Conservation (phyloP, 495 filamentous ascomycete species). For the Trichoderma reesei region DNA sequence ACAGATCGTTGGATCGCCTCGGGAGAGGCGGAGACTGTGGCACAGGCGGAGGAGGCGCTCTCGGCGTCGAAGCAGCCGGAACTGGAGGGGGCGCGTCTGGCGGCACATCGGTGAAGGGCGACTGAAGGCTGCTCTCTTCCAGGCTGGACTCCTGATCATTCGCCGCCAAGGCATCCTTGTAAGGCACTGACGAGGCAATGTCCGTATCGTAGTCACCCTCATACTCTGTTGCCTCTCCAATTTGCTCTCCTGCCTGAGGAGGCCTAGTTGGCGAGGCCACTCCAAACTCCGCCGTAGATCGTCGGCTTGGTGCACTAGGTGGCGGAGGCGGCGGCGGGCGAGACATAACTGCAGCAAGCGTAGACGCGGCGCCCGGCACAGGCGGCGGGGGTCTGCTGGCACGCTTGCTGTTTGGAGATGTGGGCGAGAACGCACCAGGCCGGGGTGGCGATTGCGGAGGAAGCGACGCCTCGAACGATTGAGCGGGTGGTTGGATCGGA, state of each 20-base stretch:
- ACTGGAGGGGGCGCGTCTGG: slow-evolving; percentile 35
- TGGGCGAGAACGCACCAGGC: slow-evolving; percentile 32
- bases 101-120: slow-evolving; percentile 36
- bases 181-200: slow-evolving; percentile 78
- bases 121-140: slow-evolving; percentile 40
- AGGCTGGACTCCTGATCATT: slow-evolving; percentile 70
- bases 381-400: slow-evolving; percentile 41
- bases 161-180: slow-evolving; percentile 83
- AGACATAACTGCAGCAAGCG: slow-evolving; percentile 44
- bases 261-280: slow-evolving; percentile 17
- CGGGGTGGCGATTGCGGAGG: slow-evolving; percentile 45
- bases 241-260: slow-evolving; percentile 50
- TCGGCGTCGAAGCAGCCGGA: slow-evolving; percentile 25
- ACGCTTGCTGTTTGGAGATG: slow-evolving; percentile 37
- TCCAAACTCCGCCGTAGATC: slow-evolving; percentile 49
- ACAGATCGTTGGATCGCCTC: slow-evolving; percentile 52
- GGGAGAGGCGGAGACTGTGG: slow-evolving; percentile 46
- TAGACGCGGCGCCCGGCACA: slow-evolving; percentile 39
- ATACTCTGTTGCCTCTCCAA: slow-evolving; percentile 81
- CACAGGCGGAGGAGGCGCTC: slow-evolving; percentile 48
- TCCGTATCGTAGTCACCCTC: slow-evolving; percentile 98
- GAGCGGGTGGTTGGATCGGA: slow-evolving; percentile 19
- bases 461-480: slow-evolving; percentile 34
- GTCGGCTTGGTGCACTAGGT: slow-evolving; percentile 46
- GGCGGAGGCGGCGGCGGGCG: slow-evolving; percentile 75